phyloP scores from a whole-genome alignment of 257 asterid species.

The Ilex asprella region DNA sequence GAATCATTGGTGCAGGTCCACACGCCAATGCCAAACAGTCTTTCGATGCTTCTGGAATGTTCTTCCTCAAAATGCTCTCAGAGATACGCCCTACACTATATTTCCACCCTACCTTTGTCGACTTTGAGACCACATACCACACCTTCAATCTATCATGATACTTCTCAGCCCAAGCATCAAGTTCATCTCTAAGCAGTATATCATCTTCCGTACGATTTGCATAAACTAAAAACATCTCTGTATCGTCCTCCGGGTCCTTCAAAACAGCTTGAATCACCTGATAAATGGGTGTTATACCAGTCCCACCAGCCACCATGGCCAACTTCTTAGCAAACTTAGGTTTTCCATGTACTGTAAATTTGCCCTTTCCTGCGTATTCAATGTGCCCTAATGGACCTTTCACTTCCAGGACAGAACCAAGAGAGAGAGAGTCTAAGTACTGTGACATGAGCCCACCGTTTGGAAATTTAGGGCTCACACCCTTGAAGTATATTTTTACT shows the following conservation, averaged over 20 bases:
- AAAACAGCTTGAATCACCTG: slow-evolving; percentile 89
- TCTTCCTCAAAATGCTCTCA: slow-evolving; percentile 56
- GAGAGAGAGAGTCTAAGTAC: slow-evolving; percentile 41
- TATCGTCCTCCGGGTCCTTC: slow-evolving; percentile 68
- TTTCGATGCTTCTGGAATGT: slow-evolving; percentile 54
- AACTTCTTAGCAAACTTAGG: slow-evolving; percentile 53
- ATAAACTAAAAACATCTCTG: slow-evolving; percentile 72
- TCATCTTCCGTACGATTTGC: slow-evolving; percentile 90
- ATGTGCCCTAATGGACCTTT: slow-evolving; percentile 93
- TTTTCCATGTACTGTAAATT: slow-evolving; percentile 58
- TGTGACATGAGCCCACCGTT: slow-evolving; percentile 90
- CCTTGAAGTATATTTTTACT: slow-evolving; percentile 63
- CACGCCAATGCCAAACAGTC: slow-evolving; percentile 65
- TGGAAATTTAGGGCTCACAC: slow-evolving; percentile 64
- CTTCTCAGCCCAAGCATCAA: slow-evolving; percentile 70
- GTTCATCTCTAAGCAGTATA: slow-evolving; percentile 55
- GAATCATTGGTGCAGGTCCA: slow-evolving; percentile 96
- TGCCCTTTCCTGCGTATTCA: slow-evolving; percentile 63
- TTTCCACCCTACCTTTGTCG: slow-evolving; percentile 48
- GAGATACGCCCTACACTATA: slow-evolving; percentile 59
- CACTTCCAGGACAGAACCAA: slow-evolving; percentile 54
- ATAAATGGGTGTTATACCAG: slow-evolving; percentile 82
- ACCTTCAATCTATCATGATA: slow-evolving; percentile 55
- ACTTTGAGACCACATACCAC: slow-evolving; percentile 74
- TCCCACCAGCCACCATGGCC: slow-evolving; percentile 89